Evolutionary conservation across 2,329 filamentous ascomycete species (phyloP), one percentile per base, ranked within the genome.

Genomic region (Purpureocillium lavendulum): DNA sequence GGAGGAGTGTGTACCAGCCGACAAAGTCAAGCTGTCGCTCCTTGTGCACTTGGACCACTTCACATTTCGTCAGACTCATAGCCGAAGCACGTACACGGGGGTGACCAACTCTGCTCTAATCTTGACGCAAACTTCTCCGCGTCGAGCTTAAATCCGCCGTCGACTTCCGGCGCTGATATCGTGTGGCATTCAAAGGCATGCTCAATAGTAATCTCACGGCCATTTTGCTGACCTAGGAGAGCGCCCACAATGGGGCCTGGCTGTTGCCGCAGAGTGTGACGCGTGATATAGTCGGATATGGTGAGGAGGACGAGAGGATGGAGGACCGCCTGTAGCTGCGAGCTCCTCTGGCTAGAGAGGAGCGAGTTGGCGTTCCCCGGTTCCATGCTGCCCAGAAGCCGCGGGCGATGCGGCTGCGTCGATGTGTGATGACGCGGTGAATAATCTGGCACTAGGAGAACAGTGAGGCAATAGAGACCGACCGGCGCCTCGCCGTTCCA

Each of bases 301-400:
- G 85, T 94, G 64, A 98, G 85, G 49, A 97, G 83, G 38, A 95
- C 89, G 36, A 98, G 81, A 18, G 92, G 92, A 56, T 98, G 92
- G 14, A 98, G 78, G 51, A 88, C 80, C 40, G 88, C 79, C 48
- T 87, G 82, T 33, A 94, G 77, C 61, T 92, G 86, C 32, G 75
- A 74, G 49, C 78, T 73, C 61, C 80, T 83, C 53, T 79, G 73
- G 42, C 70, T 71, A 6, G 82, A 85, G 35, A 87, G 58, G 45
- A 86, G 70, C 39, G 78, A 67, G 50, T 80, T 81, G 49, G 47
- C 39, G 43, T 44, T 47, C 43, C 59, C 47, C 44, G 67, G 61
- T 41, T 68, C 67, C 73, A 80, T 81, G 39, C 35, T 62, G 52
- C 45, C 36, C 16, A 17, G 12, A 18, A 15, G 18, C 14, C n/a